Conservation (phyloP, 768 basidiomycete genomes). For the Mycena leptocephala region DNA sequence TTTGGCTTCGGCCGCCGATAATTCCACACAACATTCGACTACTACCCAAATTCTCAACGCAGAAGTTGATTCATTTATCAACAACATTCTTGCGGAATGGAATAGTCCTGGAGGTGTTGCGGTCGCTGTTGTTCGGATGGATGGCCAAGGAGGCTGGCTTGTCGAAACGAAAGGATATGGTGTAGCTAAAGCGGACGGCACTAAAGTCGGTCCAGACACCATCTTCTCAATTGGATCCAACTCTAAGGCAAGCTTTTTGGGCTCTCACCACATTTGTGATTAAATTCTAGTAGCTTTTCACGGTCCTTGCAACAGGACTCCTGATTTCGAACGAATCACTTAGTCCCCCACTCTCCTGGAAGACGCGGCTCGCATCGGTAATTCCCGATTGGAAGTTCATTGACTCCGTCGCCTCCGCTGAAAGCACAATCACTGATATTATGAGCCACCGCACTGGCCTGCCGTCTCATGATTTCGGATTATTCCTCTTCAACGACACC, state of each 20-base stretch:
- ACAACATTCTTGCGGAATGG: constrained; percentile 27
- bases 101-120: constrained; percentile 29
- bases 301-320: background rate
- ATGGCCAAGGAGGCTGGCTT: constrained; percentile 24
- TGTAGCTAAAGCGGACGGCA: background rate
- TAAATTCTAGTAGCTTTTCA: background rate
- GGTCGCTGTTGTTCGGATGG: constrained; percentile 32
- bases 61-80: constrained; percentile 25
- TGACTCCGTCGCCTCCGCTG: background rate
- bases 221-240: constrained; percentile 33
- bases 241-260: constrained; percentile 30
- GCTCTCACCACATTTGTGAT: no score
- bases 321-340: background rate
- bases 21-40: background rate
- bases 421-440: background rate
- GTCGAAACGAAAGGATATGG: constrained; percentile 41
- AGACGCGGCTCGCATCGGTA: background rate
- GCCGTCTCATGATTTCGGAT: background rate
- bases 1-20: background rate
- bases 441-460: background rate
- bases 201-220: background rate
- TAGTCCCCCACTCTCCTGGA: background rate
- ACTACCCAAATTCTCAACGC: constrained; percentile 21
- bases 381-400: background rate
- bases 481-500: background rate